phyloP scores from a whole-genome alignment of 2,329 filamentous ascomycete species.

The Trichoderma sp. region DNA sequence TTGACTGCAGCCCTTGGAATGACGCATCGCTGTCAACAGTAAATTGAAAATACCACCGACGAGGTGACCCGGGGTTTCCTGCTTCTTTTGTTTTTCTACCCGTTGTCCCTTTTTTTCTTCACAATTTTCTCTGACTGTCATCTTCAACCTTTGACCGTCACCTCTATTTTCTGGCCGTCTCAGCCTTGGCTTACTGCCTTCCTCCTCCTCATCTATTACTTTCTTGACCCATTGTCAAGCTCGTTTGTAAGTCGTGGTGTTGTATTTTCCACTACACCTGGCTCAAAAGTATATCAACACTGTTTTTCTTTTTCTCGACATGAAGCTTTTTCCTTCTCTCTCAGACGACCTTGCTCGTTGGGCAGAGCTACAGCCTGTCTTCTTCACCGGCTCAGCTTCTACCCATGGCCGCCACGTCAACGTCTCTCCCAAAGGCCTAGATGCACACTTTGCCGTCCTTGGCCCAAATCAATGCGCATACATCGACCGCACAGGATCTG shows the following conservation, averaged over 20 bases:
- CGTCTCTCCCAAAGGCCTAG: slow-evolving; percentile 72
- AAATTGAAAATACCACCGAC: background rate
- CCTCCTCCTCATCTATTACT: background rate
- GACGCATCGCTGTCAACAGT: slow-evolving; percentile 6
- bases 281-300: background rate
- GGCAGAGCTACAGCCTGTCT: slow-evolving; percentile 68
- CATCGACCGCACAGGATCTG: slow-evolving; percentile 73
- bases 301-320: slow-evolving; percentile 34
- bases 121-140: background rate
- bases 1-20: background rate
- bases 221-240: background rate
- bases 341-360: slow-evolving; percentile 59
- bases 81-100: background rate
- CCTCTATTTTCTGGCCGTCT: background rate
- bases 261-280: background rate
- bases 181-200: background rate
- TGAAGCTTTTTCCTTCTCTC: slow-evolving; percentile 63
- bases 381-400: slow-evolving; percentile 75
- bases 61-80: background rate
- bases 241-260: slow-evolving; percentile 13
- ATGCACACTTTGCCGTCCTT: slow-evolving; percentile 63
- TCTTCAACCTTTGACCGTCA: background rate
- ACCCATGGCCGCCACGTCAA: slow-evolving; percentile 70
- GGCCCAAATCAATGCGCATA: slow-evolving; percentile 64
- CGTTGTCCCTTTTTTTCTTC: background rate